Percentiles rank a stretch among this genome's conserved stretches.
Conservation (phyloP, 768 basidiomycete species). For the Xerocomellus amylosporus region DNA sequence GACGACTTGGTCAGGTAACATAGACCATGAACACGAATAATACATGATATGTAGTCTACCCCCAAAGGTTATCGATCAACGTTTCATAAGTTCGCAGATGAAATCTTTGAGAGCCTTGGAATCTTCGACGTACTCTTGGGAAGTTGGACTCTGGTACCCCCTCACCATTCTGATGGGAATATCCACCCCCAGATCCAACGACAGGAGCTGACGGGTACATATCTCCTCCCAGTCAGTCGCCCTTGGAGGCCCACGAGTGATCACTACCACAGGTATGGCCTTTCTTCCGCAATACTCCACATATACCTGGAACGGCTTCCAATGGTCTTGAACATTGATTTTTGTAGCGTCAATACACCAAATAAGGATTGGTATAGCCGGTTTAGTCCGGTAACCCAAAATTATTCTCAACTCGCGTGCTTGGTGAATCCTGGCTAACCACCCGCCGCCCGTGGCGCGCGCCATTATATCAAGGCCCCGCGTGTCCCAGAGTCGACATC, state of each 20-base stretch:
- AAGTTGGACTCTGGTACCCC: conserved; percentile 3
- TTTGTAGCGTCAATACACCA: conserved; percentile 28
- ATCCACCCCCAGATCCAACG: conserved; percentile 5
- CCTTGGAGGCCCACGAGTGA: conserved; percentile 13
- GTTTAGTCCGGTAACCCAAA: conserved; percentile 7
- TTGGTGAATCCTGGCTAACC: too few species aligned
- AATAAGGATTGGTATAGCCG: conserved; percentile 16
- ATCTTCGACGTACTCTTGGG: conserved; percentile 16
- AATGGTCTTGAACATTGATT: conserved; percentile 11
- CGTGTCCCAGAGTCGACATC: conserved; percentile 26
- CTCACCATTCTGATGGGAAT: conserved; percentile 13
- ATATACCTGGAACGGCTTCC: conserved; percentile 24
- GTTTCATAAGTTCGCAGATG: conserved; percentile 3
- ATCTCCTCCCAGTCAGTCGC: conserved; percentile 3
- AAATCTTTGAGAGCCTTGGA: conserved; percentile 12
- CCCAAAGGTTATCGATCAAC: not conserved
- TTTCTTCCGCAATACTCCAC: conserved; percentile 22
- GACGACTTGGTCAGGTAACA: not conserved
- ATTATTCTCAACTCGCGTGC: conserved; percentile 17
- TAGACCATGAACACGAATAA: not conserved
- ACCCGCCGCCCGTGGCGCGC: too few species aligned
- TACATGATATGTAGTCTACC: conserved; percentile 1
- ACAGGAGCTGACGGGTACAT: conserved; percentile 15
- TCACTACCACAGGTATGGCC: conserved; percentile 20
- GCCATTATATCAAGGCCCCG: conserved; percentile 8